Base-by-base conservation (phyloP, 108 stramenopile species). In the Stephanodiscus triporus region DNA sequence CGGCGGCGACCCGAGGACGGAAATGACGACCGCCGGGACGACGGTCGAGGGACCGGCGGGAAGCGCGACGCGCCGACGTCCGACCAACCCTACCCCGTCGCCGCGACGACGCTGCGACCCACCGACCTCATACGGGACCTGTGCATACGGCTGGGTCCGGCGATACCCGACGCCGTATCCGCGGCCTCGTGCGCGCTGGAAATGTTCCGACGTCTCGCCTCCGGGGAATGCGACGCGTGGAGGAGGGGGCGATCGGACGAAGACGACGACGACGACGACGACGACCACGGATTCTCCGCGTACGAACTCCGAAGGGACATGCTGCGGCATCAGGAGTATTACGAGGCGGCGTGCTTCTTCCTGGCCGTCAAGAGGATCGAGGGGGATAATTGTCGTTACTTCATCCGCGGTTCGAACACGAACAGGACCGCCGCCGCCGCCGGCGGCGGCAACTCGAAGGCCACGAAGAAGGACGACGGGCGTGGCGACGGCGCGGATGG, bases 261-360 rank as follows among this genome's bases (percentile, higher is more conserved):
- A 24, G 24, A 49, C 51, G 9, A 54, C 19, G 66, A 27, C 32
- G 32, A 19, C 9, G 36, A 3, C 7, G 19, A 11, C 13, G 19
- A 6, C n/a, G 19, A 9, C 24, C 14, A 8, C 26, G 19, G n/a
- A 37, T 43, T 29, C 11, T 42, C 42, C 37, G 23, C 45, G 37
- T 49, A 72, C 49, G 42, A 27, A 47, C 55, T 75, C 5, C 5
- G 42, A 11, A 68, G 29, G 26, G 89, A 91, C 43, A 68, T 88
- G 36, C 47, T 59, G 17, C 67, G 79, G 11, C 51, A 79, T 57
- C 55, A 40, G 42, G 23, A 54, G 1, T 82, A 68, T 40, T 91
- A 91, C 64, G 89, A 91, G 53, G 86, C 87, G 0, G 87, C 77
- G 2, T 91, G 89, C 51, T 87, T 88, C 66, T 88, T 68, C 53